These are phyloP conservation scores for Pythium monospermum DNA, from an alignment of 352 stramenopile genomes.

Conservation along the genomic window DNA sequence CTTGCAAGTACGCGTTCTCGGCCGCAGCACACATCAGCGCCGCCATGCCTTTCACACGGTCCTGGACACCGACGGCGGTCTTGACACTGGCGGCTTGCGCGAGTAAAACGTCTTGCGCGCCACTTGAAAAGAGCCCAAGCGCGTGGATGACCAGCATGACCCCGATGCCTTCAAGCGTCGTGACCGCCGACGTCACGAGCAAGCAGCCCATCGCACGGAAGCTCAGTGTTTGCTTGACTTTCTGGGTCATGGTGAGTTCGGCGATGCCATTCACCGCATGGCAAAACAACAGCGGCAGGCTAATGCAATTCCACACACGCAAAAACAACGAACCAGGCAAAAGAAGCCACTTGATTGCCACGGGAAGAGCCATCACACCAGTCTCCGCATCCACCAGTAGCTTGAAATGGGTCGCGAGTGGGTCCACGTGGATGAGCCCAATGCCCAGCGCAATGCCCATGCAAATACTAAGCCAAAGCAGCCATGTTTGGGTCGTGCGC, in stretches of 20 bases:
- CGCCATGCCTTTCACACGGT: conserved; percentile 23
- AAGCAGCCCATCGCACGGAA: conserved; percentile 31
- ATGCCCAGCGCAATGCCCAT: conserved; percentile 33
- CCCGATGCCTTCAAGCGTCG: conserved; percentile 31
- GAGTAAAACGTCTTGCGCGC: neutral
- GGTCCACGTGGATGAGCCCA: conserved; percentile 24
- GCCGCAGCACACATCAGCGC: conserved; percentile 36
- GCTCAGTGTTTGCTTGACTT: conserved; percentile 27
- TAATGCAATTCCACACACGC: conserved; percentile 38
- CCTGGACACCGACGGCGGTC: neutral
- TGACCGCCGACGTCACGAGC: conserved; percentile 26
- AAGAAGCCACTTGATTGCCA: conserved; percentile 31
- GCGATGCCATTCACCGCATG: conserved; percentile 36
- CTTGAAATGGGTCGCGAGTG: conserved; percentile 25
- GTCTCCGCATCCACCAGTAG: conserved; percentile 18
- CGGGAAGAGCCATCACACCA: conserved; percentile 26
- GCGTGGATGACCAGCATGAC: conserved; percentile 23
- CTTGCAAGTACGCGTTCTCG: conserved; percentile 34
- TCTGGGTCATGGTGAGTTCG: conserved; percentile 39
- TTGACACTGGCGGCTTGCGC: conserved; percentile 4
- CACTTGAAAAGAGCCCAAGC: conserved; percentile 26
- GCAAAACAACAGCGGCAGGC: conserved; percentile 40
- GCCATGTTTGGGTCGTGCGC: conserved; percentile 8
- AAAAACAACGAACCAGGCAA: conserved; percentile 41
- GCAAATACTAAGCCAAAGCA: conserved; percentile 25